phyloP scores from a whole-genome alignment of 78 protist genomes.

The Creolimax fragrantissima region DNA sequence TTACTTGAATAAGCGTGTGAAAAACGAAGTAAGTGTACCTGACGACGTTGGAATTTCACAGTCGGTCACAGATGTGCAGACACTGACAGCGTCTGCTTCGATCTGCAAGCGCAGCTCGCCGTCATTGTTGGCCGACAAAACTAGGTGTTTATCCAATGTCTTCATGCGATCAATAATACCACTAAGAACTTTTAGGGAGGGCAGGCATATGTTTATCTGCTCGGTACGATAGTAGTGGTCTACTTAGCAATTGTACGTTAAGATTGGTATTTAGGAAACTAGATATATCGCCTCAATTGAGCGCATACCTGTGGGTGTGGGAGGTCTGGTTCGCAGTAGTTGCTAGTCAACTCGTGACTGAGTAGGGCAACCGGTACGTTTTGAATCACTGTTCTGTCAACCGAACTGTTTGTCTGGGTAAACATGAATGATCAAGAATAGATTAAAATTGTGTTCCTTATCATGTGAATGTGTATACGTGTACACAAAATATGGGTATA shows the following conservation, averaged over 20 bases:
- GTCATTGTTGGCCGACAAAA: neutral
- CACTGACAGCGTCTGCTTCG: neutral
- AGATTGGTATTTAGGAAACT: too few relatives aligned
- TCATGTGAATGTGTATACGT: neutral
- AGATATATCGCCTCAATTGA: neutral
- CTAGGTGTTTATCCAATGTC: neutral
- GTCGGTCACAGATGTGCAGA: neutral
- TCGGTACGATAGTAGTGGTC: too few relatives aligned
- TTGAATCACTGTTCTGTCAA: neutral
- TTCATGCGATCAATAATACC: conserved; percentile 1
- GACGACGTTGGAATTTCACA: neutral
- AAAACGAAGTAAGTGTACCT: too few relatives aligned
- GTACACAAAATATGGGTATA: neutral
- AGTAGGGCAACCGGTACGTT: neutral
- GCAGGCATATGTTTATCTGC: neutral
- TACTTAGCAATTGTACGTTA: too few relatives aligned
- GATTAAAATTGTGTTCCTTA: neutral
- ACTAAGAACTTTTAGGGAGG: neutral
- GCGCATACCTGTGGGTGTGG: neutral
- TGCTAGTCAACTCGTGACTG: neutral
- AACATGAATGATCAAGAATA: neutral
- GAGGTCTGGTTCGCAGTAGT: neutral
- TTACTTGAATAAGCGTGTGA: too few relatives aligned
- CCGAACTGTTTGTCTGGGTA: neutral
- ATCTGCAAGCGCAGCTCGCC: neutral